Percentiles rank a stretch among this genome's conserved stretches.
These are phyloP conservation scores for Passiflora organensis DNA, from an alignment of 345 rosid species.

Conservation along the genomic window DNA sequence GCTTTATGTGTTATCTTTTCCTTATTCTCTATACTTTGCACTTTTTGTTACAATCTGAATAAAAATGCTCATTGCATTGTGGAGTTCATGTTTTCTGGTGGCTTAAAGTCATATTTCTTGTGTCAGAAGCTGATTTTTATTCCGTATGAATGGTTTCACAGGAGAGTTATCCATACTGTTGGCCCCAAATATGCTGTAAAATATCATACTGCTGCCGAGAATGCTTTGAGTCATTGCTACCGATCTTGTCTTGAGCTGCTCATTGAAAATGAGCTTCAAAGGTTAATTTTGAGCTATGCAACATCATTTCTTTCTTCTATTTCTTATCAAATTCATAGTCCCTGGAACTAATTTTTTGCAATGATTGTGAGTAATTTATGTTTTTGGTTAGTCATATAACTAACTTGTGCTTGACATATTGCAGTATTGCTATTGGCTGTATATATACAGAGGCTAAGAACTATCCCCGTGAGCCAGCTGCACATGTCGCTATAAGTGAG, in stretches of 20 bases:
- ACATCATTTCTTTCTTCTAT: constrained; percentile 4
- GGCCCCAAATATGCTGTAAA: constrained; percentile 97
- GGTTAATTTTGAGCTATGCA: constrained; percentile 40
- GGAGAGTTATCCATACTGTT: constrained; percentile 72
- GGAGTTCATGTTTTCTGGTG: not conserved
- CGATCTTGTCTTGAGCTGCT: constrained; percentile 93
- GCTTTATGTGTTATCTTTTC: not conserved
- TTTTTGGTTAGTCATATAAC: constrained; percentile 2
- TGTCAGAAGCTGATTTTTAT: not conserved
- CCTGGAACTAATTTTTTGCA: too few relatives aligned
- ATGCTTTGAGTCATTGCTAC: constrained; percentile 97
- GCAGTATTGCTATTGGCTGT: constrained; percentile 93
- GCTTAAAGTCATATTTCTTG: not conserved
- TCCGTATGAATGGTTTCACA: not conserved
- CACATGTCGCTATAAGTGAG: constrained; percentile 98
- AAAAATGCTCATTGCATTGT: not conserved
- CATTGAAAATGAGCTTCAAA: constrained; percentile 75
- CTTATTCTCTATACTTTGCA: not conserved
- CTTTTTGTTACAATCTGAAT: not conserved
- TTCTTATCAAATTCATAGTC: not conserved
- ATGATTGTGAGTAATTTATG: not conserved
- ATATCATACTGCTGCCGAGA: constrained; percentile 98
- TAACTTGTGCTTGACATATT: constrained; percentile 28
- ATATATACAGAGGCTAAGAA: constrained; percentile 90
- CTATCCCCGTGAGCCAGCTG: constrained; percentile 98